Evolutionary conservation across 768 basidiomycete species (phyloP), one percentile per base, ranked within the genome.

Genomic region (Boletus vermiculosoides): DNA sequence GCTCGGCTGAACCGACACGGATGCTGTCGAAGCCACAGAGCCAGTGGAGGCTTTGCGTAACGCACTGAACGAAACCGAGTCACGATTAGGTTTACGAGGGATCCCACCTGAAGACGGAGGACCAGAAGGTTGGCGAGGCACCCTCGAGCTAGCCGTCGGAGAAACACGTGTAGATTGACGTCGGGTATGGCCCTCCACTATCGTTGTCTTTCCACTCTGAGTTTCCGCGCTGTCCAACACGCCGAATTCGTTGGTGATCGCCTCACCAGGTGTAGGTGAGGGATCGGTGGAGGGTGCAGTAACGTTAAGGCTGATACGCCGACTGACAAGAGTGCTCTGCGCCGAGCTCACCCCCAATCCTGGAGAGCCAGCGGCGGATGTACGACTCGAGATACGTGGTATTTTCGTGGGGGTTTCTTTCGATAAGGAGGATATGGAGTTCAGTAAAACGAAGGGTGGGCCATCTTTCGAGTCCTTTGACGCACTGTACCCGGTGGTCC

Each of bases 371-470:
- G 80, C 81, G 11, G 88, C 84, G 5, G 92, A 90, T 3, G 87
- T 85, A 34, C 88, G 83, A 66, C 90, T 90, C n/a, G 91, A 88
- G 40, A 95, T 94, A 25, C 92, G 89, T 46, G 92, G 92, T 65
- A 94, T 95, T 76, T 93, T 94, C 20, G 92, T 95, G 4, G 92
- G 92, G 0, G 93, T 93, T 67, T 92, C 92, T 73, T 93, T 93
- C 6, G 82, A 70, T 54, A 86, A 72, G 11, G 77, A 74, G 30
- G 80, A 76, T 3, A 77, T 65, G 16, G 83, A 76, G 61, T 86
- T 87, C 54, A 77, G 66, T 40, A 81, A 69, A 12, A 81, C 77
- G n/a, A 79, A 78, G 11, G 82, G 82, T 10, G 78, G 80, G 16
- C 74, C 79, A 54, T 87, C 87, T 63, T 80, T 83, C 11, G 71